phyloP scores from a whole-genome alignment of 108 stramenopile species.

The Cyclostephanos invisitatus region DNA sequence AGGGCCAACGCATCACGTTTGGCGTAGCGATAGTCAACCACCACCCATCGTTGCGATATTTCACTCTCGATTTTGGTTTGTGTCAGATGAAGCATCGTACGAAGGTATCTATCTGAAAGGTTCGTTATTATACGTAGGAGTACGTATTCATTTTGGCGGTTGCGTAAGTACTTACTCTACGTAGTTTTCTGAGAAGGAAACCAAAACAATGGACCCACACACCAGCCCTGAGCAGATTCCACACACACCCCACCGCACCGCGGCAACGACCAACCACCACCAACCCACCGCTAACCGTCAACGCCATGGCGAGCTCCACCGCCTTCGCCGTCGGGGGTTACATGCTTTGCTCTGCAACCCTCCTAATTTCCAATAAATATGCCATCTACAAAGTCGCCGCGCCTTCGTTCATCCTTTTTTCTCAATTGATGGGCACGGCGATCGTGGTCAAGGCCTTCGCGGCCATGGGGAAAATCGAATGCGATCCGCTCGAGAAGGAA shows the following conservation, averaged over 20 bases:
- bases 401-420: slow-evolving; percentile 55
- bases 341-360: slow-evolving; percentile 62
- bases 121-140: too few relatives aligned
- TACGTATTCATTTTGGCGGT: too few relatives aligned
- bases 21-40: background rate
- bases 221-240: too few relatives aligned
- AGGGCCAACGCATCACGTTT: background rate
- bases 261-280: too few relatives aligned
- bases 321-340: slow-evolving; percentile 63
- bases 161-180: too few relatives aligned
- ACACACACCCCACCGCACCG: too few relatives aligned
- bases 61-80: too few relatives aligned
- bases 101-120: too few relatives aligned
- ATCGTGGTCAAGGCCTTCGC: slow-evolving; percentile 42
- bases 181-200: too few relatives aligned
- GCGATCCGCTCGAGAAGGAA: slow-evolving; percentile 39
- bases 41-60: background rate
- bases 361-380: slow-evolving; percentile 69
- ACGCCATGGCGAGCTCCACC: slow-evolving; percentile 17
- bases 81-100: too few relatives aligned
- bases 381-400: slow-evolving; percentile 59
- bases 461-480: slow-evolving; percentile 43
- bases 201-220: too few relatives aligned
- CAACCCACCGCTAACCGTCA: background rate
- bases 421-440: slow-evolving; percentile 54